Percentiles rank a stretch among this genome's conserved stretches.
Evolutionary conservation across 1,284 basidiomycete genomes (phyloP).

Genomic region (Kwoniella shivajii): DNA sequence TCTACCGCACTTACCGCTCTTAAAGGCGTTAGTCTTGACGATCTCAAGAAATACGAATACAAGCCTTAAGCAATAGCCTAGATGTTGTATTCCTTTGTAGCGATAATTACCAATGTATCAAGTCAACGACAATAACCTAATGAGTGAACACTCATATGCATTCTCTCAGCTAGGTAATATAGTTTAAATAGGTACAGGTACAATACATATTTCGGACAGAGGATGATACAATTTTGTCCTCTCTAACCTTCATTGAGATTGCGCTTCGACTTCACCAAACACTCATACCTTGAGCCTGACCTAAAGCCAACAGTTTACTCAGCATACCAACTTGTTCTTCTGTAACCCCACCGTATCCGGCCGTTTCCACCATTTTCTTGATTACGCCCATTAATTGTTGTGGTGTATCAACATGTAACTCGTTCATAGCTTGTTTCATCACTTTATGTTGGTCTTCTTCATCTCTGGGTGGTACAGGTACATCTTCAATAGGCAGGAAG

Average conservation of each 20-base stretch:
- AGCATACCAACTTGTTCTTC: slow-evolving; percentile 24
- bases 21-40: slow-evolving; percentile 38
- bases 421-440: slow-evolving; percentile 23
- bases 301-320: slow-evolving; percentile 20
- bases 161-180: no score
- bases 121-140: no score
- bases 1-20: slow-evolving; percentile 46
- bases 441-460: slow-evolving; percentile 16
- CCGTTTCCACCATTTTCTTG: slow-evolving; percentile 26
- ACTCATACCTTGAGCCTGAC: slow-evolving; percentile 24
- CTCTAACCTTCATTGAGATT: no score
- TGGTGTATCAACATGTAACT: slow-evolving; percentile 22
- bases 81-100: no score
- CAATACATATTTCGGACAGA: no score
- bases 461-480: slow-evolving; percentile 16
- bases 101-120: no score
- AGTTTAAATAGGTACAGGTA: no score
- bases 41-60: slow-evolving; percentile 41
- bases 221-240: no score
- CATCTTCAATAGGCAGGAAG: slow-evolving; percentile 23
- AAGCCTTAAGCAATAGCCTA: no score
- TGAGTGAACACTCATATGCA: no score
- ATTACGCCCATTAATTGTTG: slow-evolving; percentile 22
- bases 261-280: slow-evolving; percentile 7
- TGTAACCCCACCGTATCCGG: slow-evolving; percentile 23